Percentiles rank a stretch among this genome's conserved stretches.
Evolutionary conservation across 495 filamentous ascomycete species (phyloP).

Genomic region (Penicillium bialowiezense): DNA sequence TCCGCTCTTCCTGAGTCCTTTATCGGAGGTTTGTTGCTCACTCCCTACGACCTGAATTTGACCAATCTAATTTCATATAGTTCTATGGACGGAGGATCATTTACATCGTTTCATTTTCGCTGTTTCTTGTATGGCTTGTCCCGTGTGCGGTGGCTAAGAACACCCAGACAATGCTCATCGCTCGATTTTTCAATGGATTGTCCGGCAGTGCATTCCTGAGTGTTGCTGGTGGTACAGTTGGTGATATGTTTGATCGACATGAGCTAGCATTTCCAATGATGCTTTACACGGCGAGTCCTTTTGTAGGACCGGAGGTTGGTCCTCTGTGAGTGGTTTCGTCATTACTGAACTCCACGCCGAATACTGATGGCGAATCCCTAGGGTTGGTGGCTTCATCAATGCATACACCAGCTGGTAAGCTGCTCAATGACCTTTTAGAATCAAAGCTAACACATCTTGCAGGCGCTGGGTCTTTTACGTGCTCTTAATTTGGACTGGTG

Average conservation of each 20-base stretch:
- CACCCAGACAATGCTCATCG: constrained; percentile 76
- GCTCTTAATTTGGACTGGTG: constrained; percentile 75
- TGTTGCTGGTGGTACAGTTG: constrained; percentile 88
- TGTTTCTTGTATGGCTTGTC: constrained; percentile 83
- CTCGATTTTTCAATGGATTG: constrained; percentile 81
- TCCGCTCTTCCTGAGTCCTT: constrained; percentile 66
- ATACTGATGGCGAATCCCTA: constrained; percentile 9
- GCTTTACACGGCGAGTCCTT: constrained; percentile 76
- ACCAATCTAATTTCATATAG: constrained; percentile 44
- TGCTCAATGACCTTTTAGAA: background rate
- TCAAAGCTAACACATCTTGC: constrained; percentile 8
- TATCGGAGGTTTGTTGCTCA: constrained; percentile 50
- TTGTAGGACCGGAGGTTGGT: constrained; percentile 60
- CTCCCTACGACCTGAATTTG: background rate
- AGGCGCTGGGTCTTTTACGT: constrained; percentile 89
- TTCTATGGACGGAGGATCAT: constrained; percentile 89
- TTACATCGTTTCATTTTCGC: constrained; percentile 72
- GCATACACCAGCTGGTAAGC: constrained; percentile 66
- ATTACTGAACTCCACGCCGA: constrained; percentile 28
- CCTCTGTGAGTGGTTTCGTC: constrained; percentile 44
- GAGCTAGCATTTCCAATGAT: constrained; percentile 76
- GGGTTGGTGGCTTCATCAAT: constrained; percentile 71
- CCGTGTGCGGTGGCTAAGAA: constrained; percentile 86
- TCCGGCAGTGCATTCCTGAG: constrained; percentile 84
- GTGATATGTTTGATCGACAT: constrained; percentile 77